phyloP scores from a whole-genome alignment of 495 filamentous ascomycete species.

The Aspergillus nanangensis region DNA sequence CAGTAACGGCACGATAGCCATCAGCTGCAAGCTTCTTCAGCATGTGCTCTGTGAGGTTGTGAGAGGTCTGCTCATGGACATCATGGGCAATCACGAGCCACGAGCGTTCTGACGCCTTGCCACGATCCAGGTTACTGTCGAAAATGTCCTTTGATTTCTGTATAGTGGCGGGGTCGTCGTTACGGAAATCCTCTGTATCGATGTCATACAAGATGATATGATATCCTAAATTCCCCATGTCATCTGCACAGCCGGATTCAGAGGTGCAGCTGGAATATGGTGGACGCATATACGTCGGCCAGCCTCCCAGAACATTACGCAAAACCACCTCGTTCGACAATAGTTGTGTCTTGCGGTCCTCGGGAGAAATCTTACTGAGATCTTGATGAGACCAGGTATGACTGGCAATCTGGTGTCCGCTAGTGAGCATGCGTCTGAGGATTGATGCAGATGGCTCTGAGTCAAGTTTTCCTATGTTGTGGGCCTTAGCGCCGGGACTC shows the following conservation, averaged over 20 bases:
- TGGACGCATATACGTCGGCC: slow-evolving; percentile 84
- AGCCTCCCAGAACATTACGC: slow-evolving; percentile 71
- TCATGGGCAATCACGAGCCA: slow-evolving; percentile 76
- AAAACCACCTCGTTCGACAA: slow-evolving; percentile 76
- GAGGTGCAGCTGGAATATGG: slow-evolving; percentile 70
- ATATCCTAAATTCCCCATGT: slow-evolving; percentile 65
- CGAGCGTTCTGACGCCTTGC: slow-evolving; percentile 38
- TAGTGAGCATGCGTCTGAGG: slow-evolving; percentile 62
- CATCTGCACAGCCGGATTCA: slow-evolving; percentile 51
- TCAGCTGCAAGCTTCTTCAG: slow-evolving; percentile 49
- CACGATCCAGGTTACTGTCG: slow-evolving; percentile 43
- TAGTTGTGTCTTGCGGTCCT: slow-evolving; percentile 62
- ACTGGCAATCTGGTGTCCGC: slow-evolving; percentile 78
- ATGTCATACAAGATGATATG: slow-evolving; percentile 72
- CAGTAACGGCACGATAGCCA: slow-evolving; percentile 66
- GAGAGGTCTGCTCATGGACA: slow-evolving; percentile 70
- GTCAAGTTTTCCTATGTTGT: slow-evolving; percentile 69
- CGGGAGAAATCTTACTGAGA: slow-evolving; percentile 53
- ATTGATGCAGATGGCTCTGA: slow-evolving; percentile 54
- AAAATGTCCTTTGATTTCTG: slow-evolving; percentile 72
- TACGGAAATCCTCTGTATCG: slow-evolving; percentile 74
- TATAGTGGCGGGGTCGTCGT: slow-evolving; percentile 55
- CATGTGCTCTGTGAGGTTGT: slow-evolving; percentile 74
- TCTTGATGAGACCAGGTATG: slow-evolving; percentile 85
- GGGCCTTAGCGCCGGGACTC: slow-evolving; percentile 42